Evolutionary conservation across 768 basidiomycete species (phyloP).

Genomic region (Austroboletus eburneus): DNA sequence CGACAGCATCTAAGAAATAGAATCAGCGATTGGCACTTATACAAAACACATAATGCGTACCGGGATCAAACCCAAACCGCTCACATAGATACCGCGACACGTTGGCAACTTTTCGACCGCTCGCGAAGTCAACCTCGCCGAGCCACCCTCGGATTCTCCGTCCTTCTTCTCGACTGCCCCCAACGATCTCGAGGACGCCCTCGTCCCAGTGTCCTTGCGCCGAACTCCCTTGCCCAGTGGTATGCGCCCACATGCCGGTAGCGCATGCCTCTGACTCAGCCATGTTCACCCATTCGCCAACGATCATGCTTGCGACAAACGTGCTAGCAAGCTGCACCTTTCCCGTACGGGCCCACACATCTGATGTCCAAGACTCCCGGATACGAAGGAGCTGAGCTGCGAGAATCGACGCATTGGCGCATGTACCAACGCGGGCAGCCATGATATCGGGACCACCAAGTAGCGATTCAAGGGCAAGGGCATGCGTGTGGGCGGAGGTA

Average conservation of each 20-base stretch:
- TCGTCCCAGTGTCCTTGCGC: slow-evolving; percentile 74
- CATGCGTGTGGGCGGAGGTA: slow-evolving; percentile 76
- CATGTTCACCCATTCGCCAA: slow-evolving; percentile 69
- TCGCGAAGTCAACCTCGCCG: slow-evolving; percentile 73
- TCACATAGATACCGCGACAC: slow-evolving; percentile 75
- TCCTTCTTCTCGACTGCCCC: slow-evolving; percentile 71
- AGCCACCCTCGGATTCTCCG: slow-evolving; percentile 71
- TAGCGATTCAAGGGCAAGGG: slow-evolving; percentile 67
- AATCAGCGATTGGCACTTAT: neutral
- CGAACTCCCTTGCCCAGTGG: slow-evolving; percentile 21
- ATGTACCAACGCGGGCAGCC: slow-evolving; percentile 71
- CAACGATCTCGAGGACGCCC: slow-evolving; percentile 70
- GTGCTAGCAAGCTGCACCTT: slow-evolving; percentile 74
- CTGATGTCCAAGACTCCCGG: slow-evolving; percentile 72
- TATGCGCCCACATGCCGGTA: slow-evolving; percentile 73
- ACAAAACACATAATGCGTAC: slow-evolving; percentile 32
- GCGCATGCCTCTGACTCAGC: slow-evolving; percentile 74
- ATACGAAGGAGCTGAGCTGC: slow-evolving; percentile 75
- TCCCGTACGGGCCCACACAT: slow-evolving; percentile 76
- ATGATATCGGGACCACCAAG: slow-evolving; percentile 77
- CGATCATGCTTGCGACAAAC: slow-evolving; percentile 66
- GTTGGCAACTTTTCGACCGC: slow-evolving; percentile 59
- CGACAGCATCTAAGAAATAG: slow-evolving; percentile 51
- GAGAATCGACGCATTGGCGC: slow-evolving; percentile 64
- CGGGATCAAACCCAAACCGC: slow-evolving; percentile 76